phyloP scores from a whole-genome alignment of 1,139 yeast genomes.

The Lodderomyces elongisporus region DNA sequence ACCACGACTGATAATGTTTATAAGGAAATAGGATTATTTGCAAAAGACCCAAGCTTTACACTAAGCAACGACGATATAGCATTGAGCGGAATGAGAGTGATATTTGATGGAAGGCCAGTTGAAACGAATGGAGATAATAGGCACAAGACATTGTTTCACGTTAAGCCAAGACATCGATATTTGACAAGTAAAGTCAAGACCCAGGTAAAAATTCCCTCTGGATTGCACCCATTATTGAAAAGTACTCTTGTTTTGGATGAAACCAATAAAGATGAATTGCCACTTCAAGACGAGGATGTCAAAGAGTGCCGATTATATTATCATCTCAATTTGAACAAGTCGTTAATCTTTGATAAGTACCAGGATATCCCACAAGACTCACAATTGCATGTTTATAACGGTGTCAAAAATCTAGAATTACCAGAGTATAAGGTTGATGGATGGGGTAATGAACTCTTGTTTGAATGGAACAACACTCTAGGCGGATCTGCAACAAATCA shows the following conservation, averaged over 20 bases:
- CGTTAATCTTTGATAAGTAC: conserved; percentile 39
- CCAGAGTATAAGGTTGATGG: conserved; percentile 35
- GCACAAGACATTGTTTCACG: conserved; percentile 38
- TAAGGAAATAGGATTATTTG: conserved; percentile 34
- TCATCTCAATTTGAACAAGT: conserved; percentile 28
- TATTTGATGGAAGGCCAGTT: conserved; percentile 16
- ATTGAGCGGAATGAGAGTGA: conserved; percentile 31
- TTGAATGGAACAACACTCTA: too few species aligned
- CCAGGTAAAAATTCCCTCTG: conserved; percentile 21
- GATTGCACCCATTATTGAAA: conserved; percentile 35
- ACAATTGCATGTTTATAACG: conserved; percentile 25
- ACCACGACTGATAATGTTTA: conserved; percentile 9
- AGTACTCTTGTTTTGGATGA: conserved; percentile 11
- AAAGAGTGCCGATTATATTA: conserved; percentile 29
- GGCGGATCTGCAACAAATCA: too few species aligned
- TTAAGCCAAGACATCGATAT: conserved; percentile 38
- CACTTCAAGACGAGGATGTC: conserved; percentile 21
- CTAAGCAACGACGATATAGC: conserved; percentile 30
- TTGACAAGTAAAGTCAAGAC: conserved; percentile 10
- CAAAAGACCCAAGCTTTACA: conserved; percentile 21
- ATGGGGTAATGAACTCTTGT: conserved; percentile 41
- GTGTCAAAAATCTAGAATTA: conserved; percentile 36
- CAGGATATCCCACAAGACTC: conserved; percentile 26
- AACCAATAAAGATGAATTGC: too few species aligned
- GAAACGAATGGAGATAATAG: conserved; percentile 15